These are phyloP conservation scores for Podospora pseudoanserina DNA, from an alignment of 495 filamentous ascomycete genomes.

Conservation along the genomic window DNA sequence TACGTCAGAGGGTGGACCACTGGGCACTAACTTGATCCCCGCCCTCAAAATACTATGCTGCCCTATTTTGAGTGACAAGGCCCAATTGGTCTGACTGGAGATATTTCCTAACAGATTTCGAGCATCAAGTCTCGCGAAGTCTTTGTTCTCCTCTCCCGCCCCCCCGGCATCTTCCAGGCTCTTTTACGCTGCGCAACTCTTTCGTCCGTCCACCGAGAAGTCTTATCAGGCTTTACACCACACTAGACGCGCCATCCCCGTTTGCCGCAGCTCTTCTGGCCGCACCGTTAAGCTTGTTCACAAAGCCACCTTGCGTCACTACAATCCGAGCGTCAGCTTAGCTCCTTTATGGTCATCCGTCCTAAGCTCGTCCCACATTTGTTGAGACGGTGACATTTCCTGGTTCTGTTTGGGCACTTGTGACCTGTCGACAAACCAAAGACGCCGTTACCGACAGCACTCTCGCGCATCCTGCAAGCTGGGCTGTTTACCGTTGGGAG, in stretches of 20 bases:
- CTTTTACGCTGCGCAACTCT: neutral
- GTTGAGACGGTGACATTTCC: neutral
- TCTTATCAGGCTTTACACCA: neutral
- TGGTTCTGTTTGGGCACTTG: neutral
- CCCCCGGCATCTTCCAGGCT: neutral
- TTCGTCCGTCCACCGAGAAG: neutral
- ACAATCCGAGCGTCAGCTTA: neutral
- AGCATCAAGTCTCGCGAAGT: neutral
- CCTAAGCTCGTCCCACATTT: neutral
- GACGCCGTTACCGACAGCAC: neutral
- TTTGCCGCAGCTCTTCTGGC: neutral
- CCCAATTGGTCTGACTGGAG: neutral
- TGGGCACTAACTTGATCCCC: neutral
- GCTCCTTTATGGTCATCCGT: constrained; percentile 1
- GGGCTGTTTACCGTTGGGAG: constrained; percentile 1
- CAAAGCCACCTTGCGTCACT: constrained; percentile 7
- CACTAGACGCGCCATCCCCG: neutral
- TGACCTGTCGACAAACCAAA: neutral
- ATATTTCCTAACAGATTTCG: neutral
- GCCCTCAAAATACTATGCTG: neutral
- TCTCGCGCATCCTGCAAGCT: neutral
- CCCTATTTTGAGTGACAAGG: neutral
- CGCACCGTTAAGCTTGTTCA: neutral
- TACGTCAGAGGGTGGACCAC: neutral
- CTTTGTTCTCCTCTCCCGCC: neutral